Conservation (phyloP, 164 flowering plant genomes). For the Aristolochia contorta region DNA sequence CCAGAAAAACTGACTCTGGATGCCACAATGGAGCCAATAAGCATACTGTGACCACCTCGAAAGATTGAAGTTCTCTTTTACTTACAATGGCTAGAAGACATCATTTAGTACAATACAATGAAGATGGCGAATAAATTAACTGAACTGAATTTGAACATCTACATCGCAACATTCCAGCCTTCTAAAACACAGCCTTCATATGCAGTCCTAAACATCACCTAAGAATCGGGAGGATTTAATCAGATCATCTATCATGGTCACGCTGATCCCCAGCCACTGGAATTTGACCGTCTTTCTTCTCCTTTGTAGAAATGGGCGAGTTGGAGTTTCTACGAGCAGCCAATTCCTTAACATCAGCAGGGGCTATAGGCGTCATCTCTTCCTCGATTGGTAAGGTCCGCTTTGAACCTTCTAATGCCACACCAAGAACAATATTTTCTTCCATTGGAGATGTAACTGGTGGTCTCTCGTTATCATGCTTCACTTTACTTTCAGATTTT, state of each 20-base stretch:
- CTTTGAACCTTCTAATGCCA: conserved; percentile 66
- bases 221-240: background rate
- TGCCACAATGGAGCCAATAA: too few species aligned
- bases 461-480: conserved; percentile 11
- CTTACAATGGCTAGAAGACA: too few species aligned
- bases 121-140: background rate
- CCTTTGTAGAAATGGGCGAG: conserved; percentile 30
- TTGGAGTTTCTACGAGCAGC: conserved; percentile 31
- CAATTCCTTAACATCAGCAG: conserved; percentile 43
- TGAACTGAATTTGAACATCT: conserved; percentile 2
- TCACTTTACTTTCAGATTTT: conserved; percentile 18
- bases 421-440: conserved; percentile 70
- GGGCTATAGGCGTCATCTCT: conserved; percentile 26
- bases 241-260: conserved; percentile 20
- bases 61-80: too few species aligned
- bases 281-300: conserved; percentile 29
- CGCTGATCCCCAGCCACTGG: conserved; percentile 24
- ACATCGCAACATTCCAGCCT: conserved; percentile 14
- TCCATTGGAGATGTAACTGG: conserved; percentile 25
- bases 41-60: too few species aligned
- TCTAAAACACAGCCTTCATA: conserved; percentile 14
- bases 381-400: conserved; percentile 86
- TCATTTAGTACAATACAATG: background rate
- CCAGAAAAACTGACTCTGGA: too few species aligned
- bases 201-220: conserved; percentile 3